phyloP scores from a whole-genome alignment of 78 protist genomes.

The Dictyostelium capitatum region DNA sequence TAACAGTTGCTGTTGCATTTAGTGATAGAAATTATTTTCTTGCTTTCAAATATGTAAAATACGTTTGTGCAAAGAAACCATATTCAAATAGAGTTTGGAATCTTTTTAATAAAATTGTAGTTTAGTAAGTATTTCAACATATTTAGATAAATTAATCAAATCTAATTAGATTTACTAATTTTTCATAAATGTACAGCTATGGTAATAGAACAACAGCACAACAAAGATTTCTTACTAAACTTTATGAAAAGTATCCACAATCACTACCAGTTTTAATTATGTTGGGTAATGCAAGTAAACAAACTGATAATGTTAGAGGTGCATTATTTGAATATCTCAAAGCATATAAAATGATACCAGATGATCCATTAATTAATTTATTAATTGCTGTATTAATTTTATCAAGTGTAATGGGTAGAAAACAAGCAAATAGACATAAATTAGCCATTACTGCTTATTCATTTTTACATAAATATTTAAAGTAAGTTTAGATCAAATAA shows the following conservation, averaged over 20 bases:
- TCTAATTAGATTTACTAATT: background rate
- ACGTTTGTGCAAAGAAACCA: slow-evolving; percentile 67
- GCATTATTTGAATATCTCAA: slow-evolving; percentile 44
- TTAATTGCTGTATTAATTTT: slow-evolving; percentile 34
- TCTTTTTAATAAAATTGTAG: slow-evolving; percentile 48
- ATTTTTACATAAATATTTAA: slow-evolving; percentile 35
- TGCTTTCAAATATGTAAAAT: slow-evolving; percentile 54
- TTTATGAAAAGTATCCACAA: slow-evolving; percentile 4
- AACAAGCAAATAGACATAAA: slow-evolving; percentile 46
- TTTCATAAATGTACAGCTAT: background rate
- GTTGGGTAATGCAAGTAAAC: slow-evolving; percentile 23
- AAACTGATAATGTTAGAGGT: slow-evolving; percentile 7
- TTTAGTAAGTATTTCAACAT: background rate
- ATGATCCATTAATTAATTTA: slow-evolving; percentile 46
- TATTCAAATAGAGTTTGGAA: slow-evolving; percentile 62
- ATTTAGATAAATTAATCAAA: background rate
- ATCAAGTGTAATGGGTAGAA: slow-evolving; percentile 27
- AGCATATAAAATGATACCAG: slow-evolving; percentile 24
- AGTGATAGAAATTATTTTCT: slow-evolving; percentile 8
- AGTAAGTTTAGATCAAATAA: background rate
- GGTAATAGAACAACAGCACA: slow-evolving; percentile 9
- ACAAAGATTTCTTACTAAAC: background rate
- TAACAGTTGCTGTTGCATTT: slow-evolving; percentile 51
- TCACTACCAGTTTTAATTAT: slow-evolving; percentile 39
- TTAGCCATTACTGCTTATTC: slow-evolving; percentile 26